Evolutionary conservation across 1,139 yeast genomes (phyloP).

Genomic region (Suhomyces wounanorum): DNA sequence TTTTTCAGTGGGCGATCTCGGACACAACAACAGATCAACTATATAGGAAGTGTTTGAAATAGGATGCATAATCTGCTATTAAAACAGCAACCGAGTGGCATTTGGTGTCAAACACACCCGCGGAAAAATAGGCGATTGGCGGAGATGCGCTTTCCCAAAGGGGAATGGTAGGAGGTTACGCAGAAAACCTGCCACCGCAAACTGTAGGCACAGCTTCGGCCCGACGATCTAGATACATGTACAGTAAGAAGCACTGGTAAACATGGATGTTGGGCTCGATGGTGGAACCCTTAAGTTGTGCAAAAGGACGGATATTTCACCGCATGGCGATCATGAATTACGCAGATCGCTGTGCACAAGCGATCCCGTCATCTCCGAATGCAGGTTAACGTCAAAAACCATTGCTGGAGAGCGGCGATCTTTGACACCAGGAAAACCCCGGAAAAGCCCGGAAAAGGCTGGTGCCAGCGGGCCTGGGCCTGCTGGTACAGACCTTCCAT

Average conservation of each 20-base stretch:
- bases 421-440: background rate
- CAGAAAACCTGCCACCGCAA: background rate
- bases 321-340: background rate
- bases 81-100: background rate
- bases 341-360: background rate
- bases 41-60: background rate
- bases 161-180: background rate
- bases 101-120: background rate
- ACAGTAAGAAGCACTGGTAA: too few relatives aligned
- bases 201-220: background rate
- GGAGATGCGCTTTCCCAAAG: slow-evolving; percentile 3
- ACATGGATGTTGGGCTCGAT: too few relatives aligned
- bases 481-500: too few relatives aligned
- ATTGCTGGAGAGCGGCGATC: background rate
- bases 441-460: background rate
- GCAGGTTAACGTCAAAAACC: background rate
- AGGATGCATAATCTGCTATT: background rate
- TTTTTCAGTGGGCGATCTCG: background rate
- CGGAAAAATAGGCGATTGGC: slow-evolving; percentile 4
- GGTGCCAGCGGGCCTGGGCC: too few relatives aligned
- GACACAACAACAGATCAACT: background rate
- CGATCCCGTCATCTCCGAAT: background rate
- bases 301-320: too few relatives aligned
- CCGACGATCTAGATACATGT: background rate
- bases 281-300: too few relatives aligned